Percentiles rank a stretch among this genome's conserved stretches.
These are phyloP conservation scores for Amanita polypyramis DNA, from an alignment of 768 basidiomycete genomes.

Conservation along the genomic window DNA sequence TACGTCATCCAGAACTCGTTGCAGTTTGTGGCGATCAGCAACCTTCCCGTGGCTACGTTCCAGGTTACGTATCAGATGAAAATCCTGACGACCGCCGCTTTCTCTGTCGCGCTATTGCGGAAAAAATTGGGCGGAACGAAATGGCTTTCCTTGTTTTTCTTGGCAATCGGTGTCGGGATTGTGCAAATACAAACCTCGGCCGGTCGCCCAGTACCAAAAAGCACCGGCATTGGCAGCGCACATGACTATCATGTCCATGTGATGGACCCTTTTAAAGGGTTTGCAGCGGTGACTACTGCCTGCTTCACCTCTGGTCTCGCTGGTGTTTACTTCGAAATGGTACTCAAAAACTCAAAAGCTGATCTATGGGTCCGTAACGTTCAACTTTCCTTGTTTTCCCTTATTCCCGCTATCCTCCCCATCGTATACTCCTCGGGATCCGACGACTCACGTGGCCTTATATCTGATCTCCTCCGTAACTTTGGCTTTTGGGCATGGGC, in stretches of 20 bases:
- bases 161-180: slow-evolving; percentile 88
- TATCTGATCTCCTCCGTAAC: slow-evolving; percentile 63
- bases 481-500: slow-evolving; percentile 96
- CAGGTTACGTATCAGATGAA: slow-evolving; percentile 99
- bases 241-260: slow-evolving; percentile 61
- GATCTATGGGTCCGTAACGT: slow-evolving; percentile 97
- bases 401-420: slow-evolving; percentile 81
- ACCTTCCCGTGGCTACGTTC: slow-evolving; percentile 94
- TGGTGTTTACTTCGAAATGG: slow-evolving; percentile 98
- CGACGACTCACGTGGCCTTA: slow-evolving; percentile 33
- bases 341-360: slow-evolving; percentile 78
- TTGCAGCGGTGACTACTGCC: slow-evolving; percentile 80
- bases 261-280: slow-evolving; percentile 81
- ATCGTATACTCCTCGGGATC: slow-evolving; percentile 46
- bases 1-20: slow-evolving; percentile 96
- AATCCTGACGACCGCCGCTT: slow-evolving; percentile 92
- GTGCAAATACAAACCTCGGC: slow-evolving; percentile 81
- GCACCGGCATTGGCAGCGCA: slow-evolving; percentile 51
- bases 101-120: slow-evolving; percentile 77
- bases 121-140: slow-evolving; percentile 62
- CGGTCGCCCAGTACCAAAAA: slow-evolving; percentile 17
- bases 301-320: slow-evolving; percentile 95
- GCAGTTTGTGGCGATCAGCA: slow-evolving; percentile 92
- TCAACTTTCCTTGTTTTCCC: slow-evolving; percentile 89
- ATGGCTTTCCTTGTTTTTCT: slow-evolving; percentile 81